Evolutionary conservation across 768 basidiomycete genomes (phyloP), one percentile per base, ranked within the genome.

Genomic region (Macrocybe gigantea): DNA sequence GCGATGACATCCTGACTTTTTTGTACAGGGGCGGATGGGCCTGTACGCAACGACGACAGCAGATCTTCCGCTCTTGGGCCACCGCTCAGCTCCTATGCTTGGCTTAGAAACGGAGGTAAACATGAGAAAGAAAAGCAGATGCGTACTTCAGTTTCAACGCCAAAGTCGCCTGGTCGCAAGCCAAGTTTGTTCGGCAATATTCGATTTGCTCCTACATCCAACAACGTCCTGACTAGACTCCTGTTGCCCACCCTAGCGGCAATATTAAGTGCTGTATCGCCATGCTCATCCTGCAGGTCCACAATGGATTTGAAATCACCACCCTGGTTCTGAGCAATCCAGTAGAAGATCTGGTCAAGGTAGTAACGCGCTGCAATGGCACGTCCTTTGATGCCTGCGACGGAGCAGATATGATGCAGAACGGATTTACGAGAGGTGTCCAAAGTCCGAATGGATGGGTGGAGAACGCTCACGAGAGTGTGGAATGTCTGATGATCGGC

Each of bases 231-330:
- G 10, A 97, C 93, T 50, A 98, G 63, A 51, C 85, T 84, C 52
- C 87, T 74, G 63, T 93, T 96, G 1, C 96, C 96, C 1, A 98
- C 87, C 48, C 95, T 70, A 0, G 95, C 94, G 10, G 95, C 92
- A 56, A 98, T 89, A 67, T 96, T 96, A 58, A 99, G 64, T 6
- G 92, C 92, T 0, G 95, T 97, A 61, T 99, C 96, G 0, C 95
- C 96, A 62, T 97, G 86, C 55, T 89, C 83, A 60, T 99, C 96
- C 65, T 92, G 90, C 37, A 95, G 69, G 64, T 98, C 92, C 8
- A 98, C 83, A 44, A 97, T 66, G 5, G 80, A 83, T 56, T 75
- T 74, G 60, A 91, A 93, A 55, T 86, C 82, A 1, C 84, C 87
- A 6, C 75, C 78, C 56, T 92, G 81, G 50, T 84, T 71, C 48